Conservation (phyloP, 495 filamentous ascomycete species). For the Glarea lozoyensis region DNA sequence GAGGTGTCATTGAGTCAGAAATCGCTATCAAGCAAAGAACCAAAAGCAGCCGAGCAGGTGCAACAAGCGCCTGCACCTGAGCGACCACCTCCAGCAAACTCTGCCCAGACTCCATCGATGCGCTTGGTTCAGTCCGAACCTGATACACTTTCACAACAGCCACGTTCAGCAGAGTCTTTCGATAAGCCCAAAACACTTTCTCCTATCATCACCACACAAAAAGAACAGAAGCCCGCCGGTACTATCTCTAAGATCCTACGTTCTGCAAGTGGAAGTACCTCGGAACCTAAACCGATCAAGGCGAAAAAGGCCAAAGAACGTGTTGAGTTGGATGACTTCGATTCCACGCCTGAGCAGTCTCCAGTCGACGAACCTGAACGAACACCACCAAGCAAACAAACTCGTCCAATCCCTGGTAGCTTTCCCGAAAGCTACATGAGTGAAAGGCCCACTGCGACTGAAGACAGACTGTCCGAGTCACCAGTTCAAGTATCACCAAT, state of each 20-base stretch:
- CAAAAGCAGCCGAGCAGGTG: conserved; percentile 29
- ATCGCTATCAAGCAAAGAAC: conserved; percentile 18
- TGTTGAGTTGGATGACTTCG: conserved; percentile 41
- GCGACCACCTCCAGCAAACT: conserved; percentile 23
- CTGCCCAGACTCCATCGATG: conserved; percentile 41
- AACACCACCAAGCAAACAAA: conserved; percentile 16
- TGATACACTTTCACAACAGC: conserved; percentile 22
- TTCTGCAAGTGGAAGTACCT: conserved; percentile 20
- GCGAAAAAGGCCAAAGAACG: conserved; percentile 39
- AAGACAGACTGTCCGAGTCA: conserved; percentile 60
- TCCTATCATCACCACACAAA: conserved; percentile 2
- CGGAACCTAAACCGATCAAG: conserved; percentile 38
- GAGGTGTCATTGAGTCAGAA: conserved; percentile 45
- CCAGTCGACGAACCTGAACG: conserved; percentile 18
- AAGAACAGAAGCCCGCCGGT: conserved; percentile 19
- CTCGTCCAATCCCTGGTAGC: conserved; percentile 25
- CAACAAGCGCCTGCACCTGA: conserved; percentile 17
- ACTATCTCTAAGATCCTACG: conserved; percentile 25
- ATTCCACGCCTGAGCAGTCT: conserved; percentile 35
- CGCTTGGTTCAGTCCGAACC: conserved; percentile 50
- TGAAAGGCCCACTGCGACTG: conserved; percentile 17
- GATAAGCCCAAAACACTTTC: conserved; percentile 9
- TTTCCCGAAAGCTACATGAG: conserved; percentile 30
- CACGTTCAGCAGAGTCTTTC: conserved; percentile 20
- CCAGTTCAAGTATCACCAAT: conserved; percentile 64